phyloP scores from a whole-genome alignment of 139 green algal species.

The Eudorina sp. region DNA sequence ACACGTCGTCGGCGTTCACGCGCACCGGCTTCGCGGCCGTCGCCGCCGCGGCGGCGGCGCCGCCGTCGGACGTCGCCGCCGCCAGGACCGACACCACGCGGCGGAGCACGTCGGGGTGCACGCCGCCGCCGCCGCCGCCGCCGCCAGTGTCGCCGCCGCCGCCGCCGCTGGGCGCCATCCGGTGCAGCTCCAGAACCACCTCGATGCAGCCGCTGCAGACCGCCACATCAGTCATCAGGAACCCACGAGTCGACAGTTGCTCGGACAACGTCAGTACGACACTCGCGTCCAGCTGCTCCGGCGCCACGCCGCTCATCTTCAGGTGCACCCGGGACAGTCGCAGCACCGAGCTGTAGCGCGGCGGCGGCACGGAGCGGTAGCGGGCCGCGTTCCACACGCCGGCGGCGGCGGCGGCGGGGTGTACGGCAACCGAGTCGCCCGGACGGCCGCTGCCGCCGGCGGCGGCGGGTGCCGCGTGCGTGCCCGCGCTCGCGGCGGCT shows the following conservation, averaged over 20 bases:
- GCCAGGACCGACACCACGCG: not conserved
- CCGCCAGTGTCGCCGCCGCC: no score
- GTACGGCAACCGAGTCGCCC: no score
- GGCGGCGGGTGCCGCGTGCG: no score
- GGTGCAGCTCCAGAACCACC: slow-evolving; percentile 14
- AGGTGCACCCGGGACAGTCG: not conserved
- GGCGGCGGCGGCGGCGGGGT: no score
- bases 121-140: not conserved
- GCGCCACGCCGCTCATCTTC: not conserved
- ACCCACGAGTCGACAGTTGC: not conserved
- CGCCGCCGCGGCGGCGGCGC: not conserved
- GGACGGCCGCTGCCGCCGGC: no score
- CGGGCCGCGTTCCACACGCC: no score
- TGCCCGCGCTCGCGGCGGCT: no score
- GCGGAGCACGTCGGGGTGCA: not conserved
- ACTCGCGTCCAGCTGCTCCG: not conserved
- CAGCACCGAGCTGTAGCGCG: not conserved
- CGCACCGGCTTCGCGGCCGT: not conserved
- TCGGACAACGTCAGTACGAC: not conserved
- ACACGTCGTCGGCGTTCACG: not conserved
- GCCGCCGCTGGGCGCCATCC: no score
- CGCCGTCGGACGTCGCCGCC: not conserved
- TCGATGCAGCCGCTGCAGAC: slow-evolving; percentile 17
- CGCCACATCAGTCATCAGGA: not conserved
- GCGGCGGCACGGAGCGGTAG: no score